Percentiles rank a stretch among this genome's conserved stretches.
phyloP scores from a whole-genome alignment of 2,329 filamentous ascomycete species.

The Xylariomycetidae sp. region DNA sequence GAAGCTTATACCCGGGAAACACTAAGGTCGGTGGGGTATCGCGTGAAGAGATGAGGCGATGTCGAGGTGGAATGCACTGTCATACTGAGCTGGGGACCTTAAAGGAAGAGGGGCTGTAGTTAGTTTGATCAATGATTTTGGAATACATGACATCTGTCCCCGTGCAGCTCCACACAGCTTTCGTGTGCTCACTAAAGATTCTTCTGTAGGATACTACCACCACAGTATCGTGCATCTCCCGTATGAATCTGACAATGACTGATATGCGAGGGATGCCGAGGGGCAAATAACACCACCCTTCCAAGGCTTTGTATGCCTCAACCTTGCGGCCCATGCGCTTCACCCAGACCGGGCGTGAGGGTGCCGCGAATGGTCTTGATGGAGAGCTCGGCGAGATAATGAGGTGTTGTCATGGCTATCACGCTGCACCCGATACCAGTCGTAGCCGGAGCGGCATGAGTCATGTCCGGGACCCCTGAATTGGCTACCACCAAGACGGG shows the following conservation, averaged over 20 bases:
- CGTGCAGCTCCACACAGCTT: too few species aligned
- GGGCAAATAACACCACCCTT: slow-evolving; percentile 39
- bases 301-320: slow-evolving; percentile 35
- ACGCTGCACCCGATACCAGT: slow-evolving; percentile 54
- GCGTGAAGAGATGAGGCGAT: too few species aligned
- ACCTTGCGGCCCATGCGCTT: slow-evolving; percentile 36
- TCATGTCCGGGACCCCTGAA: slow-evolving; percentile 35
- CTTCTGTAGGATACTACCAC: too few species aligned
- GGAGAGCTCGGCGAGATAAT: slow-evolving; percentile 60
- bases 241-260: too few species aligned
- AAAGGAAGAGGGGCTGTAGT: too few species aligned
- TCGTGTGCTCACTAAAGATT: too few species aligned
- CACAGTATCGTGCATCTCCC: too few species aligned
- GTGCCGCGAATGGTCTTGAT: slow-evolving; percentile 54
- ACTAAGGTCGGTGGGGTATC: too few species aligned
- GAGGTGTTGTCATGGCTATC: slow-evolving; percentile 54
- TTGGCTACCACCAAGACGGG: slow-evolving; percentile 37
- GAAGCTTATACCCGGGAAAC: slow-evolving; percentile 21
- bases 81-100: too few species aligned
- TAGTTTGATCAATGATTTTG: too few species aligned
- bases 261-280: slow-evolving; percentile 36
- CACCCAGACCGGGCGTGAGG: slow-evolving; percentile 42
- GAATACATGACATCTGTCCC: too few species aligned
- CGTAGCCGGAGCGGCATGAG: slow-evolving; percentile 53
- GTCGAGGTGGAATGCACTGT: too few species aligned